These are phyloP conservation scores for Trichosporon faecale DNA, from an alignment of 1,284 basidiomycete species.

Conservation along the genomic window DNA sequence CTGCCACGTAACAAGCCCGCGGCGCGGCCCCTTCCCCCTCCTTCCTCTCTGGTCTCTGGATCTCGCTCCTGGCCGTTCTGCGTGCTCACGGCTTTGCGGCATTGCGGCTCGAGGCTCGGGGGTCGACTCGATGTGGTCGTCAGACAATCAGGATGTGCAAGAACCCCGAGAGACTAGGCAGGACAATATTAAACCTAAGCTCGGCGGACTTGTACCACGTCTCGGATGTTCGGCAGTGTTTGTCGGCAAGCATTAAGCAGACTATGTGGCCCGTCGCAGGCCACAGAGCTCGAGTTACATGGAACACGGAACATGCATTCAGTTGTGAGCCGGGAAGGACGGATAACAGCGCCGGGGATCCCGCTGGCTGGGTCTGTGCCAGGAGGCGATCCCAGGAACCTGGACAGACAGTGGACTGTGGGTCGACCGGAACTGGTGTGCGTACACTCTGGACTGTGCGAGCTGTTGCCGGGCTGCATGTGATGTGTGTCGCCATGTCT, in stretches of 20 bases:
- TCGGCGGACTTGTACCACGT: neutral
- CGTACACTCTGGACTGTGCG: neutral
- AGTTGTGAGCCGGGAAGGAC: neutral
- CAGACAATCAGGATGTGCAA: neutral
- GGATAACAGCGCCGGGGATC: neutral
- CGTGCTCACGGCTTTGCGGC: neutral
- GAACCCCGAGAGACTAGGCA: neutral
- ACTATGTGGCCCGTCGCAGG: neutral
- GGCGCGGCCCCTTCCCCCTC: neutral
- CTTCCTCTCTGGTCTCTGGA: neutral
- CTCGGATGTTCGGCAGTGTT: neutral
- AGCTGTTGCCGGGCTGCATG: neutral
- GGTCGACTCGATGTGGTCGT: neutral
- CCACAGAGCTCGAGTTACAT: no score
- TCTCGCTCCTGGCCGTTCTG: neutral
- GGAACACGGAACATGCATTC: neutral
- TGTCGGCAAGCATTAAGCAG: neutral
- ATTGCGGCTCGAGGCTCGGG: neutral
- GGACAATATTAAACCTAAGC: neutral
- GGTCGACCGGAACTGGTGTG: neutral
- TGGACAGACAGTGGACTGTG: neutral
- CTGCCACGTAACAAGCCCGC: constrained; percentile 3
- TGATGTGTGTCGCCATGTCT: neutral
- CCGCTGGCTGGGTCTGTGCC: neutral
- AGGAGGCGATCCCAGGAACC: neutral